Percentiles rank a stretch among this genome's conserved stretches.
phyloP scores from a whole-genome alignment of 306 rosid genomes.

The Gillenia trifoliata region DNA sequence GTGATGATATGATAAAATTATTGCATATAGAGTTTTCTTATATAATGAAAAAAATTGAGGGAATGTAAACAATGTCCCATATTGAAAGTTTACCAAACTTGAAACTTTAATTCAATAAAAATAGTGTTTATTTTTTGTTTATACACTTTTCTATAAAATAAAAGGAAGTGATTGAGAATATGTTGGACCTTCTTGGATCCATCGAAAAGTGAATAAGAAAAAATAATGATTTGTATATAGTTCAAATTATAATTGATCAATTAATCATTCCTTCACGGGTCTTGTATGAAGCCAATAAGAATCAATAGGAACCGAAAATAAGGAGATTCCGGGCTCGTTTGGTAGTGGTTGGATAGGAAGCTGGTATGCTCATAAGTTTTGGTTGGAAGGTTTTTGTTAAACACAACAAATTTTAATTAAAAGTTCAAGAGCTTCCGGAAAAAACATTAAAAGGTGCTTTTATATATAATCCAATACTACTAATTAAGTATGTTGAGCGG shows the following conservation, averaged over 20 bases:
- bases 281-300: not conserved
- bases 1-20: not conserved
- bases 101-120: too few species aligned
- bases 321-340: not conserved
- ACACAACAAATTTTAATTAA: too few species aligned
- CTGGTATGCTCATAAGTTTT: not conserved
- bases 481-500: too few species aligned
- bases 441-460: too few species aligned
- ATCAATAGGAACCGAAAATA: not conserved
- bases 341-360: too few species aligned
- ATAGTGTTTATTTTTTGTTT: too few species aligned
- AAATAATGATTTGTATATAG: not conserved
- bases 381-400: too few species aligned
- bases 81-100: too few species aligned
- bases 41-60: not conserved
- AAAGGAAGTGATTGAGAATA: not conserved
- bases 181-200: not conserved
- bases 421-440: too few species aligned
- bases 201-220: not conserved
- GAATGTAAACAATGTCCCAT: not conserved
- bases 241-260: not conserved
- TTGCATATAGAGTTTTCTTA: not conserved
- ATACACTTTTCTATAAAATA: too few species aligned
- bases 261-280: not conserved
- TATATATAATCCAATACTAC: too few species aligned